Conservation (phyloP, 1,284 basidiomycete genomes). For the Cutaneotrichosporon cyanovorans region DNA sequence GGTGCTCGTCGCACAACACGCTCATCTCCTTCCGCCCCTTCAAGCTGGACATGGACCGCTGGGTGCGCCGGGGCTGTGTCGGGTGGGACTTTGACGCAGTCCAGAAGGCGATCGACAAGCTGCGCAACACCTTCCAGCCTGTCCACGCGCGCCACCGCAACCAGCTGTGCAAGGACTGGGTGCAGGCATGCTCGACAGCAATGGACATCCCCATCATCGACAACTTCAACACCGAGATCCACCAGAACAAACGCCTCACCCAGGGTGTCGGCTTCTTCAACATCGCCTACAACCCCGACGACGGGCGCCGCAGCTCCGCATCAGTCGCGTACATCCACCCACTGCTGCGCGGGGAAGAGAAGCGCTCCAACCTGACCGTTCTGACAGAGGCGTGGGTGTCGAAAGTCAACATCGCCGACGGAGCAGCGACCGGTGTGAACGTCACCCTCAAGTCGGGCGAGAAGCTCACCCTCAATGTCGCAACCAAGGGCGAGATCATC, state of each 20-base stretch:
- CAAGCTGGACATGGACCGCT: conserved; percentile 14
- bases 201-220: conserved; percentile 15
- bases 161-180: conserved; percentile 15
- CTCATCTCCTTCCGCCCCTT: conserved; percentile 20
- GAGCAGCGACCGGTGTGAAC: conserved; percentile 14
- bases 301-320: conserved; percentile 10
- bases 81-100: conserved; percentile 16
- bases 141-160: conserved; percentile 16
- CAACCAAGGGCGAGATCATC: conserved; percentile 39
- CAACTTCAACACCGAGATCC: conserved; percentile 16
- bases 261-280: conserved; percentile 18
- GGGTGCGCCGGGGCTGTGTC: conserved; percentile 5
- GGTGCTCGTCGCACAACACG: conserved; percentile 18
- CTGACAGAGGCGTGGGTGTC: conserved; percentile 19
- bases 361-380: conserved; percentile 16
- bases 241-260: conserved; percentile 7
- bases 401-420: conserved; percentile 12
- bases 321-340: conserved; percentile 19
- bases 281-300: conserved; percentile 19
- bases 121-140: conserved; percentile 14
- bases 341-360: conserved; percentile 16
- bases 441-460: conserved; percentile 16
- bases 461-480: conserved; percentile 41
- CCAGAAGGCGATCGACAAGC: conserved; percentile 17
- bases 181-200: conserved; percentile 6